phyloP scores from a whole-genome alignment of 1,284 basidiomycete species.

The Apiotrichum akiyoshidainum region DNA sequence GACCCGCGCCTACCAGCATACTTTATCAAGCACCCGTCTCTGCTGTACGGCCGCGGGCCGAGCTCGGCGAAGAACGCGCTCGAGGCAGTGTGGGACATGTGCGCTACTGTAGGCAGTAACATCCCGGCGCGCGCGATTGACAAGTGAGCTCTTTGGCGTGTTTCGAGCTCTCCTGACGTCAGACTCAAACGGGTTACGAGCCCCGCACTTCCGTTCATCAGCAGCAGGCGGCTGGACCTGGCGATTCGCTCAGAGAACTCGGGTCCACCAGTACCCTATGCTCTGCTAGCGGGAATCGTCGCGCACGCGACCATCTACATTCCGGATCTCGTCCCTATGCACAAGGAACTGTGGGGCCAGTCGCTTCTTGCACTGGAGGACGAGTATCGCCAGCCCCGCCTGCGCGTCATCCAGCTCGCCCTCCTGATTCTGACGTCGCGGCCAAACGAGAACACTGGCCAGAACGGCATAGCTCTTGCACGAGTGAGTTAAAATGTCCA shows the following conservation, averaged over 20 bases:
- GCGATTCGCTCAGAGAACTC: background rate
- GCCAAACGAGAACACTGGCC: constrained; percentile 35
- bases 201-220: constrained; percentile 41
- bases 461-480: constrained; percentile 30
- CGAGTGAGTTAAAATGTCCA: constrained; percentile 32
- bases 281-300: constrained; percentile 36
- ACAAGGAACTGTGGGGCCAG: constrained; percentile 35
- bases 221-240: constrained; percentile 25
- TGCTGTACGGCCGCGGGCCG: constrained; percentile 35
- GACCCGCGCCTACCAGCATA: constrained; percentile 31
- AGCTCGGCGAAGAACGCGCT: constrained; percentile 21
- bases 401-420: constrained; percentile 38
- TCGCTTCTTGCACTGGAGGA: constrained; percentile 37
- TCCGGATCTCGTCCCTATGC: constrained; percentile 27
- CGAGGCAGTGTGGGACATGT: constrained; percentile 17
- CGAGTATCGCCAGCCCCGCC: constrained; percentile 41
- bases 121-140: constrained; percentile 12
- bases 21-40: constrained; percentile 36
- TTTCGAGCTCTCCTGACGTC: background rate
- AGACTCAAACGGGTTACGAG: constrained; percentile 27
- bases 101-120: constrained; percentile 11
- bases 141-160: constrained; percentile 9
- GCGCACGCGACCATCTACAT: constrained; percentile 36
- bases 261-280: constrained; percentile 30
- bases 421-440: constrained; percentile 31